Conservation (phyloP, 108 stramenopile species). For the Conticribra weissflogii region DNA sequence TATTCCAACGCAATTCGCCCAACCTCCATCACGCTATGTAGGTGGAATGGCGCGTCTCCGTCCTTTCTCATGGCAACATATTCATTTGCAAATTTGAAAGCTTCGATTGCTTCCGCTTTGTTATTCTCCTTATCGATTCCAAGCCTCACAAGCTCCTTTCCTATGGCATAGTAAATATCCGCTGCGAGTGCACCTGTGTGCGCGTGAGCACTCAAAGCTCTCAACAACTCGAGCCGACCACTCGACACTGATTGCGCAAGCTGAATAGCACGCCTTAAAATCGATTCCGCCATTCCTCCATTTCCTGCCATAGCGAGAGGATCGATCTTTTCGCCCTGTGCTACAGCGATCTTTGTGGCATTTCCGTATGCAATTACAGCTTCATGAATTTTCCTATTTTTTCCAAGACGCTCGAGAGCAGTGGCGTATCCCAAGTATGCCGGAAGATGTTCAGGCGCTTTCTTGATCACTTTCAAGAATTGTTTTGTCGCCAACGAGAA, state of each 20-base stretch:
- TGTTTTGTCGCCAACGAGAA: constrained; percentile 52
- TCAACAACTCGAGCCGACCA: constrained; percentile 31
- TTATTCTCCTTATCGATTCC: constrained; percentile 24
- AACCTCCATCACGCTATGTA: constrained; percentile 40
- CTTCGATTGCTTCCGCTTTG: constrained; percentile 20
- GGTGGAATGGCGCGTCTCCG: constrained; percentile 35
- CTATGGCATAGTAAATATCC: constrained; percentile 51
- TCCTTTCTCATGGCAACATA: constrained; percentile 42
- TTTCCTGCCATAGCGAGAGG: constrained; percentile 36
- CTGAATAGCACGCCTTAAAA: constrained; percentile 46
- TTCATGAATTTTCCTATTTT: constrained; percentile 40
- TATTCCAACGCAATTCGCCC: constrained; percentile 38
- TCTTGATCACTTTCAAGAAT: constrained; percentile 58
- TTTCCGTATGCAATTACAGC: constrained; percentile 50
- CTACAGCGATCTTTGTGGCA: constrained; percentile 46
- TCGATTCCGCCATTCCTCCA: constrained; percentile 53
- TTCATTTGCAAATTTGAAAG: constrained; percentile 48
- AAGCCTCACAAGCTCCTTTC: constrained; percentile 36
- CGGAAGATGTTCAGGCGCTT: constrained; percentile 51
- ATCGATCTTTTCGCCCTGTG: constrained; percentile 44
- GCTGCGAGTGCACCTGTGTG: constrained; percentile 49
- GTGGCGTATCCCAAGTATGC: constrained; percentile 58
- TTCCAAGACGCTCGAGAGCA: constrained; percentile 51
- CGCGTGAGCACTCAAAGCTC: constrained; percentile 30
- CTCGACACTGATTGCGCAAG: constrained; percentile 34